phyloP scores from a whole-genome alignment of 2,329 filamentous ascomycete species.

The Macrophomina tecta region DNA sequence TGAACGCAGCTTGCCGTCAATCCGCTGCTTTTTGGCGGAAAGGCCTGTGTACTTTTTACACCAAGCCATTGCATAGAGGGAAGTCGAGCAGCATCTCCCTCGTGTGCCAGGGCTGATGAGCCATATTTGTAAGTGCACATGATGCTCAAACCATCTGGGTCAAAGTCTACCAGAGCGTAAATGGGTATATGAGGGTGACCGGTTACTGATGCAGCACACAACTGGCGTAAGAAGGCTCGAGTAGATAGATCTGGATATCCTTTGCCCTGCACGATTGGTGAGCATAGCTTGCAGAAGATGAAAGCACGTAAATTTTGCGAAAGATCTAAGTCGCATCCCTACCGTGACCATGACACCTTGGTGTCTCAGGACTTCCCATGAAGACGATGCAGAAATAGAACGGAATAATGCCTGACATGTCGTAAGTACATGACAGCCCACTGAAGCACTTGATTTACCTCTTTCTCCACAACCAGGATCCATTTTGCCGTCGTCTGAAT shows the following conservation, averaged over 20 bases:
- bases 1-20: constrained; percentile 32
- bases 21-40: constrained; percentile 11
- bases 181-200: constrained; percentile 53
- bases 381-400: constrained; percentile 64
- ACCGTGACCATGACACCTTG: constrained; percentile 74
- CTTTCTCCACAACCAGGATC: constrained; percentile 81
- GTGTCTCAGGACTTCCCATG: constrained; percentile 59
- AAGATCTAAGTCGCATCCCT: constrained; percentile 31
- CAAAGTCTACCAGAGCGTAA: constrained; percentile 72
- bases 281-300: constrained; percentile 31
- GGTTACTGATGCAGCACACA: constrained; percentile 39
- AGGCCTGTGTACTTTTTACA: constrained; percentile 44
- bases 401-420: constrained; percentile 72
- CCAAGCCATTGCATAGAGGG: constrained; percentile 70
- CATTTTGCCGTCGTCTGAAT: constrained; percentile 62
- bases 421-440: background rate
- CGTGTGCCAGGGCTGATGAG: constrained; percentile 67
- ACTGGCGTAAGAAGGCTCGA: constrained; percentile 64
- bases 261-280: constrained; percentile 65
- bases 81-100: constrained; percentile 56
- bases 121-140: constrained; percentile 75
- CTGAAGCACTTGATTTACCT: constrained; percentile 53
- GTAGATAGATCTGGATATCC: constrained; percentile 81
- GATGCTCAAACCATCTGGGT: constrained; percentile 78
- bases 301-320: background rate